Evolutionary conservation across 148 eudicot species (phyloP).

Genomic region (Amaranthus hypochondriacus): DNA sequence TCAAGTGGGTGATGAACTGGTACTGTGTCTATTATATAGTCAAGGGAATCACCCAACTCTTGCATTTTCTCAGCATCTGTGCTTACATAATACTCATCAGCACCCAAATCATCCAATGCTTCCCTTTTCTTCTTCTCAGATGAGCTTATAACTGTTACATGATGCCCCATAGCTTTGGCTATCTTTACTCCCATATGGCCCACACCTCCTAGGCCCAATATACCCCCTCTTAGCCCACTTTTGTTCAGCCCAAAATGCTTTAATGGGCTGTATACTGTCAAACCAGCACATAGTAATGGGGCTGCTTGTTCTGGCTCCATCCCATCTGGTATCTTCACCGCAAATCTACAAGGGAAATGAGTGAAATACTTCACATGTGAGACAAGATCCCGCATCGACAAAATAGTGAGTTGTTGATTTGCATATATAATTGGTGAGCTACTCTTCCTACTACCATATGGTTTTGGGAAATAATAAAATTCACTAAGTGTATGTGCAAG

Average conservation of each 20-base stretch:
- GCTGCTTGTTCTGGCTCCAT: constrained; percentile 92
- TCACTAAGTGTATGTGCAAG: no score
- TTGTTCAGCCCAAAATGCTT: constrained; percentile 68
- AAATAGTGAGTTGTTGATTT: no score
- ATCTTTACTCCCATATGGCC: constrained; percentile 97
- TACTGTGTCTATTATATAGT: constrained; percentile 75
- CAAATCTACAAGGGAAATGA: constrained; percentile 35
- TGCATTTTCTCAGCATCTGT: constrained; percentile 26
- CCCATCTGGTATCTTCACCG: constrained; percentile 82
- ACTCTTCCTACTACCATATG: no score
- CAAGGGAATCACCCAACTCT: constrained; percentile 22
- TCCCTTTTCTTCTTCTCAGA: constrained; percentile 74
- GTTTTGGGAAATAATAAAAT: no score
- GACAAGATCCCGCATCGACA: no score
- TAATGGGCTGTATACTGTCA: constrained; percentile 89
- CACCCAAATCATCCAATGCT: constrained; percentile 77
- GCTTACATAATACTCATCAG: constrained; percentile 67
- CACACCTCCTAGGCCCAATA: constrained; percentile 92
- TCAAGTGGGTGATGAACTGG: constrained; percentile 81
- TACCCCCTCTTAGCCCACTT: constrained; percentile 72
- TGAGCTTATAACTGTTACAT: constrained; percentile 85
- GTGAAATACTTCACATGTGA: no score
- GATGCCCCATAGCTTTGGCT: constrained; percentile 95
- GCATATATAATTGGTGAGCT: no score
- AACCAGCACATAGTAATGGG: constrained; percentile 89